Percentiles rank a stretch among this genome's conserved stretches.
These are phyloP conservation scores for Neopestalotiopsis sp. DNA, from an alignment of 2,329 filamentous ascomycete species.

Conservation along the genomic window DNA sequence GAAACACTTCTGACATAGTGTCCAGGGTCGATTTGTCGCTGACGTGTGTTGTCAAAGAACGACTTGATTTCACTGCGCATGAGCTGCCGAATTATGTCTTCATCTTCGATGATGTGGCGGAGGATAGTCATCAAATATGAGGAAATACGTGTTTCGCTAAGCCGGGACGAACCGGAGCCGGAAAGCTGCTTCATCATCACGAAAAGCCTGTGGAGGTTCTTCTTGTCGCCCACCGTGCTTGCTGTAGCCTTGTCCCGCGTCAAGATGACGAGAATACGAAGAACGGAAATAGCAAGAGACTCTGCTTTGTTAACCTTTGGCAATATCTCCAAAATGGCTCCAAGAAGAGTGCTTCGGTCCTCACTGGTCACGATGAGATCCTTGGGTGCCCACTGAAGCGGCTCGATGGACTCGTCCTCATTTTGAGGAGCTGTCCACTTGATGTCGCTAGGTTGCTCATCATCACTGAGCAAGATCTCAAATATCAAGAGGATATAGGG, in stretches of 20 bases:
- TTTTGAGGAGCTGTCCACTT: slow-evolving; percentile 67
- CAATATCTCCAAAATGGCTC: slow-evolving; percentile 80
- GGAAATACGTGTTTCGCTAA: slow-evolving; percentile 60
- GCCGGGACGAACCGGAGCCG: slow-evolving; percentile 74
- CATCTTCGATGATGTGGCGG: slow-evolving; percentile 92
- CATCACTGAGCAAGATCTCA: slow-evolving; percentile 88
- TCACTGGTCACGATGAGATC: slow-evolving; percentile 67
- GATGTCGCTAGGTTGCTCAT: slow-evolving; percentile 78
- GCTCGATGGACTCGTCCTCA: slow-evolving; percentile 53
- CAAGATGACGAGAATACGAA: slow-evolving; percentile 84
- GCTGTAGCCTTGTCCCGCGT: slow-evolving; percentile 81
- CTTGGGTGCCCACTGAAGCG: slow-evolving; percentile 63
- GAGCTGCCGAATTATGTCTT: slow-evolving; percentile 86
- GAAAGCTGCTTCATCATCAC: slow-evolving; percentile 94
- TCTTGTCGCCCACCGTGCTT: slow-evolving; percentile 79
- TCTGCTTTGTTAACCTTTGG: slow-evolving; percentile 89
- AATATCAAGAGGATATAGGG: slow-evolving; percentile 88
- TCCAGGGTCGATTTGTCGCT: slow-evolving; percentile 69
- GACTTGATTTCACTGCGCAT: slow-evolving; percentile 88
- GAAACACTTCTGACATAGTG: slow-evolving; percentile 79
- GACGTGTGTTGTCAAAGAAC: slow-evolving; percentile 68
- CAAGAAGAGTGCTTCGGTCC: slow-evolving; percentile 74
- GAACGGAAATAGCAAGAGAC: slow-evolving; percentile 79
- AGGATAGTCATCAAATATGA: slow-evolving; percentile 81
- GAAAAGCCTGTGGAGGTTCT: slow-evolving; percentile 87